Conservation (phyloP, 495 filamentous ascomycete species). For the Achaetomiella virescens region DNA sequence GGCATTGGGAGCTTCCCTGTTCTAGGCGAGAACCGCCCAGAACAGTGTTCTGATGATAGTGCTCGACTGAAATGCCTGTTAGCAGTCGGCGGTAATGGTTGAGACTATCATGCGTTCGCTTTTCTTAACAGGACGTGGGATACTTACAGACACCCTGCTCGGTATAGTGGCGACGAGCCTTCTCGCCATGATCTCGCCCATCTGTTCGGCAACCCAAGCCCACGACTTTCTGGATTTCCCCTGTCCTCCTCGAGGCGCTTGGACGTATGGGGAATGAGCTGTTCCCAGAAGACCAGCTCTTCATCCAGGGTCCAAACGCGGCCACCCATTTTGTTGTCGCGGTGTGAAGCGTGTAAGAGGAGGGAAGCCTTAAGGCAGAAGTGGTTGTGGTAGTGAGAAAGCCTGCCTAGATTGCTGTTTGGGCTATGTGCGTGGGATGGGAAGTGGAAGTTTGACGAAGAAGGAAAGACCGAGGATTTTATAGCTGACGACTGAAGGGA, state of each 20-base stretch:
- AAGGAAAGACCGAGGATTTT: background rate
- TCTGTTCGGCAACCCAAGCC: conserved; percentile 26
- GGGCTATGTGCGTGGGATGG: too few species aligned
- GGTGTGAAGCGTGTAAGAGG: background rate
- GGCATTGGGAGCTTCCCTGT: background rate
- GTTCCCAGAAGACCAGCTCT: conserved; percentile 37
- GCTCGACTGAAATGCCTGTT: conserved; percentile 32
- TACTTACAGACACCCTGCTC: conserved; percentile 35
- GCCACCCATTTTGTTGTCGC: conserved; percentile 22
- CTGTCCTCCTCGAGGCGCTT: conserved; percentile 30
- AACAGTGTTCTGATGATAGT: conserved; percentile 39
- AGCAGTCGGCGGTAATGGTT: too few species aligned
- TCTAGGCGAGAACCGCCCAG: conserved; percentile 29
- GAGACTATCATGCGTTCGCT: background rate
- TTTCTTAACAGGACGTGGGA: background rate
- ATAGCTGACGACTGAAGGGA: background rate
- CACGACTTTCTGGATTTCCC: conserved; percentile 25
- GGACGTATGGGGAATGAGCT: conserved; percentile 30
- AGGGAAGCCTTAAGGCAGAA: background rate
- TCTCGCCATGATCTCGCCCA: conserved; percentile 26
- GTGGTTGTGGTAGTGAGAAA: background rate
- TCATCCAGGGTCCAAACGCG: conserved; percentile 35
- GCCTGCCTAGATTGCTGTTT: background rate
- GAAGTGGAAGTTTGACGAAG: background rate
- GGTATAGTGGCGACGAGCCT: conserved; percentile 30